phyloP scores from a whole-genome alignment of 805 yeast species.

The Lachancea cidri region DNA sequence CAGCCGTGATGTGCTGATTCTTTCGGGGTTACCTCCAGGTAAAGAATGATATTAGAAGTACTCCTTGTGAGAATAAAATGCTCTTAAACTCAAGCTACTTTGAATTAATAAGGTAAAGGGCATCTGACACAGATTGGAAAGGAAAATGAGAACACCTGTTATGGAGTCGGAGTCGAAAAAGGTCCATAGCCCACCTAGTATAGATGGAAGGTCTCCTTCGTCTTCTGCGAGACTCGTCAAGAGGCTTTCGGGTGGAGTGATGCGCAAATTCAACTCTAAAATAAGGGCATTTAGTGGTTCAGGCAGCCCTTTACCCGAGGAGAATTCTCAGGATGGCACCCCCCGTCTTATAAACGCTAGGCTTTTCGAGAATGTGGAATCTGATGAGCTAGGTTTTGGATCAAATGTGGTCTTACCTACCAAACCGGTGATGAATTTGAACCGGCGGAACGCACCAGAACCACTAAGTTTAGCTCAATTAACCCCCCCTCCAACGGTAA shows the following conservation, averaged over 20 bases:
- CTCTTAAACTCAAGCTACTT: not conserved
- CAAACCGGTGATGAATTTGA: constrained; percentile 1
- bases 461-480: constrained; percentile 2
- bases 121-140: too few species aligned
- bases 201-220: constrained; percentile 14
- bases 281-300: constrained; percentile 19
- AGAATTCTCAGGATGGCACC: constrained; percentile 6
- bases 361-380: not conserved
- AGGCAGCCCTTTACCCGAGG: constrained; percentile 25
- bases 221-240: constrained; percentile 21
- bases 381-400: not conserved
- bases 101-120: too few species aligned
- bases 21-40: too few species aligned
- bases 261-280: constrained; percentile 20
- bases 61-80: too few species aligned
- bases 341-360: constrained; percentile 1
- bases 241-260: constrained; percentile 25
- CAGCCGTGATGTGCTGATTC: too few species aligned
- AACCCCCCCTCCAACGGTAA: constrained; percentile 13
- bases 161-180: constrained; percentile 12
- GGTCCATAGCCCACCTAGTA: constrained; percentile 33
- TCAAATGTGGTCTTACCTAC: not conserved
- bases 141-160: constrained; percentile 17
- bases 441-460: constrained; percentile 5
- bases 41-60: too few species aligned